Evolutionary conservation across 2,329 filamentous ascomycete species (phyloP).

Genomic region (Periconia sp.): DNA sequence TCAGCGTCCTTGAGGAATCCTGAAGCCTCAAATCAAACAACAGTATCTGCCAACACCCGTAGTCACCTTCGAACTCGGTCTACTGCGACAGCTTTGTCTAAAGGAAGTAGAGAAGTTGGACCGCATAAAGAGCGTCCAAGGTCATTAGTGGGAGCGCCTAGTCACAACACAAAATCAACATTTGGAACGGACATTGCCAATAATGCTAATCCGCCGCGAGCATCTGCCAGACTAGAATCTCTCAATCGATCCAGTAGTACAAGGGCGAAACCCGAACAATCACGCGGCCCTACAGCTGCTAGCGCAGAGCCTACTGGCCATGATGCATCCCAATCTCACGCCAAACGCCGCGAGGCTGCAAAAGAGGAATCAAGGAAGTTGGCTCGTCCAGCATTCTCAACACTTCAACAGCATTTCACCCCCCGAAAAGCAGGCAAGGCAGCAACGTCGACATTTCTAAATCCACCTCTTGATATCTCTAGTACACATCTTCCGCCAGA

Average conservation of each 20-base stretch:
- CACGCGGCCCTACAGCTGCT: constrained; percentile 9
- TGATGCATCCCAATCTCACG: constrained; percentile 11
- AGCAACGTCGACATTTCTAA: constrained; percentile 37
- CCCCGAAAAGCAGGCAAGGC: constrained; percentile 40
- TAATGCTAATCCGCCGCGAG: constrained; percentile 10
- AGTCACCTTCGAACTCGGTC: constrained; percentile 31
- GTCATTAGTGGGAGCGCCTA: constrained; percentile 21
- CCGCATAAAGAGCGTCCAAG: constrained; percentile 24
- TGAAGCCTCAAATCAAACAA: constrained; percentile 16
- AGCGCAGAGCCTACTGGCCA: constrained; percentile 12
- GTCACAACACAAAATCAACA: constrained; percentile 7
- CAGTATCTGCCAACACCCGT: constrained; percentile 10
- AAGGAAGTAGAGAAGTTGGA: constrained; percentile 15
- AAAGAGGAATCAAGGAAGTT: constrained; percentile 28
- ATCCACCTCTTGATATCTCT: constrained; percentile 27
- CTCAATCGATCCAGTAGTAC: constrained; percentile 29
- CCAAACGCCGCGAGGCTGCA: constrained; percentile 17
- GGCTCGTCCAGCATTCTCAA: constrained; percentile 39
- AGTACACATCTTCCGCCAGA: constrained; percentile 29
- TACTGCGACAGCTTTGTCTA: constrained; percentile 16
- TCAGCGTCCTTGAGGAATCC: constrained; percentile 37
- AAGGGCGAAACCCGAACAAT: constrained; percentile 17
- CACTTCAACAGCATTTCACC: constrained; percentile 44
- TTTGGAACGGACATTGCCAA: constrained; percentile 11
- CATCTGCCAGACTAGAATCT: constrained; percentile 25